Conservation (phyloP, 768 basidiomycete species). For the Rubroboletus pulcherrimus region DNA sequence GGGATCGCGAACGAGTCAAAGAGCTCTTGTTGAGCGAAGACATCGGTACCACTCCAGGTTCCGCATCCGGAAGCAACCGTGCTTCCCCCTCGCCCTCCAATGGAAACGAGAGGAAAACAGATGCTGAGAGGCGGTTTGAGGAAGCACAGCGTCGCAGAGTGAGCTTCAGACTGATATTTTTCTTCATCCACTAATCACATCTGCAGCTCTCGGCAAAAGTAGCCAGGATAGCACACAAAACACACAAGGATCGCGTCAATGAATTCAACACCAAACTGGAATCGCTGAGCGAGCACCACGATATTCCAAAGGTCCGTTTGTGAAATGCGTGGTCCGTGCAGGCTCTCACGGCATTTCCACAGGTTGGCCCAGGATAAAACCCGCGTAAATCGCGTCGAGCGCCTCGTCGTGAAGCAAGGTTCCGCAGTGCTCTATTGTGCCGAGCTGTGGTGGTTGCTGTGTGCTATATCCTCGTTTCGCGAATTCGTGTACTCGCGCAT, state of each 20-base stretch:
- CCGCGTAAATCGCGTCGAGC: constrained; percentile 29
- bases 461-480: constrained; percentile 12
- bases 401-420: constrained; percentile 15
- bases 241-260: constrained; percentile 90
- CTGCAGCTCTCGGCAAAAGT: constrained; percentile 72
- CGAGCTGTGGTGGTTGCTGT: constrained; percentile 19
- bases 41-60: constrained; percentile 36
- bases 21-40: constrained; percentile 51
- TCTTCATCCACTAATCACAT: constrained; percentile 8
- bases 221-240: constrained; percentile 72
- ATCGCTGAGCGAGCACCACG: constrained; percentile 87
- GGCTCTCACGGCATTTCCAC: constrained; percentile 23
- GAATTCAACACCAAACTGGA: constrained; percentile 89
- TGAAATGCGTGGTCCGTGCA: constrained; percentile 26
- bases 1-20: constrained; percentile 42
- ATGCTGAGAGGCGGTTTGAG: constrained; percentile 85
- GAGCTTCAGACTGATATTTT: constrained; percentile 25
- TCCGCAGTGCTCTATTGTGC: constrained; percentile 10
- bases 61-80: constrained; percentile 54
- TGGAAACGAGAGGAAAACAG: constrained; percentile 62
- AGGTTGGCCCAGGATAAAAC: constrained; percentile 87
- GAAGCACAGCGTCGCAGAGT: constrained; percentile 82
- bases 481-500: constrained; percentile 22
- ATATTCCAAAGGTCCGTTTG: constrained; percentile 78
- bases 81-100: constrained; percentile 56